Conservation (phyloP, 2,329 filamentous ascomycete species). For the Trichoderma afroharzianum region DNA sequence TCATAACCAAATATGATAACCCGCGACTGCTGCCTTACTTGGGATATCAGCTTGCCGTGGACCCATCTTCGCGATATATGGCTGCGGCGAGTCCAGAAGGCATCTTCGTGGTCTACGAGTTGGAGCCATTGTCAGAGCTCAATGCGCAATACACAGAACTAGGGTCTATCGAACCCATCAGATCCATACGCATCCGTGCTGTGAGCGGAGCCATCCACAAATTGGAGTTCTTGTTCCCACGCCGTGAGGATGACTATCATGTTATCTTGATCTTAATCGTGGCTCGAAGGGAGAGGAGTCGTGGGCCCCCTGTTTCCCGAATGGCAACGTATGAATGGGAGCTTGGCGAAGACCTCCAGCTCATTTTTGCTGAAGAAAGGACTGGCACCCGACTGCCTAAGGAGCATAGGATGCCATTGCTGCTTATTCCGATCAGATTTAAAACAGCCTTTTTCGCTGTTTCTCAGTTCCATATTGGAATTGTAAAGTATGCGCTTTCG, state of each 20-base stretch:
- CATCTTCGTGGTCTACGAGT: conserved; percentile 67
- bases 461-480: conserved; percentile 55
- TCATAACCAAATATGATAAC: conserved; percentile 55
- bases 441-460: conserved; percentile 68
- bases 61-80: conserved; percentile 67
- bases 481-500: conserved; percentile 53
- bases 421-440: conserved; percentile 69
- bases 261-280: conserved; percentile 72
- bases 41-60: conserved; percentile 68
- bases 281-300: conserved; percentile 38
- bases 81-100: conserved; percentile 69
- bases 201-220: conserved; percentile 75
- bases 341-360: conserved; percentile 44
- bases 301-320: conserved; percentile 36
- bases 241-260: conserved; percentile 60
- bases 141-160: conserved; percentile 45
- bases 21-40: conserved; percentile 56
- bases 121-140: conserved; percentile 55
- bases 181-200: conserved; percentile 38
- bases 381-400: conserved; percentile 48
- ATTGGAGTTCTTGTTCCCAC: conserved; percentile 80
- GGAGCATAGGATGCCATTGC: conserved; percentile 57
- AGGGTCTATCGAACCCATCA: conserved; percentile 57
- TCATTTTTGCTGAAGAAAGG: conserved; percentile 45
- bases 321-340: conserved; percentile 62